These are phyloP conservation scores for Aeschynomene evenia DNA, from an alignment of 306 rosid genomes.

Conservation along the genomic window DNA sequence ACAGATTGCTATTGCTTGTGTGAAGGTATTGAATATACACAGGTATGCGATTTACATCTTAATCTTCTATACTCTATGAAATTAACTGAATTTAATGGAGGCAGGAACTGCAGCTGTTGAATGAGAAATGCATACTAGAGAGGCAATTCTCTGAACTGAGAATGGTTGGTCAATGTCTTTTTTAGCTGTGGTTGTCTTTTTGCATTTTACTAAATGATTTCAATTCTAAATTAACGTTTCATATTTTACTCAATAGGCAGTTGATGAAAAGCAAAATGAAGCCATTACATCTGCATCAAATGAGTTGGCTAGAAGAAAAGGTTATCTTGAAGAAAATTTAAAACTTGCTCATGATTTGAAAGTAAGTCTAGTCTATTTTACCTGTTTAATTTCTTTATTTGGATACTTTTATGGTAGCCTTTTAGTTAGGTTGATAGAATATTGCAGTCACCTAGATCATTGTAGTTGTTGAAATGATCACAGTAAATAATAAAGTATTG, in stretches of 20 bases:
- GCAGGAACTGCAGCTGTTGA: conserved; percentile 78
- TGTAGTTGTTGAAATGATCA: not conserved
- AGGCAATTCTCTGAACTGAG: conserved; percentile 83
- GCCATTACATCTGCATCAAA: conserved; percentile 67
- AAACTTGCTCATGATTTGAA: conserved; percentile 81
- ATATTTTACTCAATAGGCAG: conserved; percentile 49
- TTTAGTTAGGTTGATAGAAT: conserved; percentile 2
- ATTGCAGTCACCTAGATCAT: not conserved
- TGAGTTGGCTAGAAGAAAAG: conserved; percentile 81
- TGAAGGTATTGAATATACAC: conserved; percentile 54
- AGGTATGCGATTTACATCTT: conserved; percentile 11
- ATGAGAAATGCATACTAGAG: conserved; percentile 84
- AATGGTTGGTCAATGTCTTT: conserved; percentile 60
- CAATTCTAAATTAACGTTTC: conserved; percentile 18
- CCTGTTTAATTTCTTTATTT: conserved; percentile 7
- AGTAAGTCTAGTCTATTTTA: conserved; percentile 44
- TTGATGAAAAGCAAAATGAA: conserved; percentile 91
- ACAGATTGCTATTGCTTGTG: conserved; percentile 68
- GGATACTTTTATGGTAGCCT: not conserved
- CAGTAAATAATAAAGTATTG: too few relatives aligned
- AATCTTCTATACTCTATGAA: conserved; percentile 10
- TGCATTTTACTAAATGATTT: conserved; percentile 10
- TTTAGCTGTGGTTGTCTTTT: conserved; percentile 20
- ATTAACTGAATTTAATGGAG: conserved; percentile 32
- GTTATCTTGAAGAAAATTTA: conserved; percentile 81